These are phyloP conservation scores for Citrullus mucosospermus DNA, from an alignment of 306 rosid species.

Conservation along the genomic window DNA sequence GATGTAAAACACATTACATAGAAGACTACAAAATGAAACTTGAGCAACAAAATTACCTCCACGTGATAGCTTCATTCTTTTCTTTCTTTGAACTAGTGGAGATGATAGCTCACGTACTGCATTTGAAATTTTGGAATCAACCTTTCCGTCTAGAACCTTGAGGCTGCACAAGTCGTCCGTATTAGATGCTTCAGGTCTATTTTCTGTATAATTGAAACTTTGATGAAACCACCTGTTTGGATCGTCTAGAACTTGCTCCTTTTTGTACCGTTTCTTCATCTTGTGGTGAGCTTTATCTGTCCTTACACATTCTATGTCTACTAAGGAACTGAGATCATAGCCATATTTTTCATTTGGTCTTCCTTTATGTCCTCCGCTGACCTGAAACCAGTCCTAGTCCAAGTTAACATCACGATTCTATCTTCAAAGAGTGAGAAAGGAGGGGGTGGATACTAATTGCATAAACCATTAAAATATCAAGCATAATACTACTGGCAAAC, in stretches of 20 bases:
- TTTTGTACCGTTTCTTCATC: slow-evolving; percentile 39
- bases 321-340: slow-evolving; percentile 40
- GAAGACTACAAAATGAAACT: not conserved
- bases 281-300: slow-evolving; percentile 35
- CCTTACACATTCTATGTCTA: slow-evolving; percentile 46
- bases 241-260: slow-evolving; percentile 36
- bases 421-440: not conserved
- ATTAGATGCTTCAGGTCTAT: not conserved
- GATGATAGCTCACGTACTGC: slow-evolving; percentile 30
- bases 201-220: not conserved
- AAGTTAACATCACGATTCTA: slow-evolving; percentile 27
- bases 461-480: slow-evolving; percentile 10
- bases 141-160: slow-evolving; percentile 36
- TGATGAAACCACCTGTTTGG: slow-evolving; percentile 21
- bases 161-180: not conserved
- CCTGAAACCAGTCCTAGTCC: slow-evolving; percentile 53
- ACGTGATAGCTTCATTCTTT: slow-evolving; percentile 46
- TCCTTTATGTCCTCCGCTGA: slow-evolving; percentile 47
- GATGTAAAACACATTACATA: not conserved
- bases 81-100: slow-evolving; percentile 36
- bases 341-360: slow-evolving; percentile 64
- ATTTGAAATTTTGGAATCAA: slow-evolving; percentile 43
- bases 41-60: slow-evolving; percentile 45
- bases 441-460: slow-evolving; percentile 1
- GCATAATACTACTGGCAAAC: slow-evolving; percentile 1